phyloP scores from a whole-genome alignment of 192 early-diverging fungal genomes.

The Rhizophlyctis rosea region DNA sequence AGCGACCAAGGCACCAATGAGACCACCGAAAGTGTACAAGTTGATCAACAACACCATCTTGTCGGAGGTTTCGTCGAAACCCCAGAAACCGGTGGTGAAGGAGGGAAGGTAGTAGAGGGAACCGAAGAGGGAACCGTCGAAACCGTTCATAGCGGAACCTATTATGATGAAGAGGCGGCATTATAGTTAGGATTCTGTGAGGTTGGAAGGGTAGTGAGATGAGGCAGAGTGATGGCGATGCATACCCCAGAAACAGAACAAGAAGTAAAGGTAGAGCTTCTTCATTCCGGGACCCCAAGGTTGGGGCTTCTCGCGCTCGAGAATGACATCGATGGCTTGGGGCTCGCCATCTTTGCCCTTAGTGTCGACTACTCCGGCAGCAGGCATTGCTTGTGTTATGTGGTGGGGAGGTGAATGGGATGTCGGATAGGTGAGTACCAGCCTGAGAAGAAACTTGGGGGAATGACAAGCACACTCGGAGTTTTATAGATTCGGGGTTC shows the following conservation, averaged over 20 bases:
- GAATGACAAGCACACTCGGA: too few species aligned
- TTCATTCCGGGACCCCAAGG: not conserved
- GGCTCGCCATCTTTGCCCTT: not conserved
- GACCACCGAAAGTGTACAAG: not conserved
- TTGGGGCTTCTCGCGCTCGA: not conserved
- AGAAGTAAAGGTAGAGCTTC: not conserved
- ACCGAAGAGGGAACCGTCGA: slow-evolving; percentile 25
- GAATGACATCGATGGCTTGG: not conserved
- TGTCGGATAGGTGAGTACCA: too few species aligned
- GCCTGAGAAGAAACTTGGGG: too few species aligned
- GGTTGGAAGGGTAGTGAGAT: not conserved
- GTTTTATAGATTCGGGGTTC: too few species aligned
- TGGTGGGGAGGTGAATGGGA: too few species aligned
- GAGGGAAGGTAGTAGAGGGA: slow-evolving; percentile 8
- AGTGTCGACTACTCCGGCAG: not conserved
- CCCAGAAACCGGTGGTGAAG: slow-evolving; percentile 1
- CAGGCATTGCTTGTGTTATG: too few species aligned
- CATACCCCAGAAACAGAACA: not conserved
- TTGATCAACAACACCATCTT: not conserved
- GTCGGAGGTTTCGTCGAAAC: not conserved
- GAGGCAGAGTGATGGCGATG: not conserved
- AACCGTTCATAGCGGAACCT: slow-evolving; percentile 26
- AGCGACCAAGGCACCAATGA: not conserved
- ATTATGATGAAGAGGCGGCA: not conserved
- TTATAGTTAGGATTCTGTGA: not conserved